Conservation (phyloP, 768 basidiomycete species). For the Rhodosporidiobolus sp. region DNA sequence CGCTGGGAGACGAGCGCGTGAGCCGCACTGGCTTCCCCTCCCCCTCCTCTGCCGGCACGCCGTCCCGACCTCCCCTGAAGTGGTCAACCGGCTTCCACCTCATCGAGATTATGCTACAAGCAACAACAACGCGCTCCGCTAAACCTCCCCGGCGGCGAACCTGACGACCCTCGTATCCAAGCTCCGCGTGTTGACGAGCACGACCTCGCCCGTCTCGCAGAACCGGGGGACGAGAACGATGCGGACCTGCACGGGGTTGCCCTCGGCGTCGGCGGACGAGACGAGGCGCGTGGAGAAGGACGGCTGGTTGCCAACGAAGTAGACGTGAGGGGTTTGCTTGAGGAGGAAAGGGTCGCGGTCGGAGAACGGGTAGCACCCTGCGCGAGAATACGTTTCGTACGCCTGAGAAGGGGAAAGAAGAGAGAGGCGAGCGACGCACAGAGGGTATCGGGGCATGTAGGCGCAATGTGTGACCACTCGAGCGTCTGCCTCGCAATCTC, state of each 20-base stretch:
- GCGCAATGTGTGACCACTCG: slow-evolving; percentile 94
- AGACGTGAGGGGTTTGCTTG: slow-evolving; percentile 78
- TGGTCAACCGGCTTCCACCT: too few species aligned
- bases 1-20: too few species aligned
- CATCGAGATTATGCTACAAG: neutral
- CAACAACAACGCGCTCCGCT: neutral
- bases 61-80: too few species aligned
- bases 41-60: too few species aligned
- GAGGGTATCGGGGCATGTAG: slow-evolving; percentile 95
- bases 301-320: slow-evolving; percentile 87
- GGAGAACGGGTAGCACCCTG: slow-evolving; percentile 90
- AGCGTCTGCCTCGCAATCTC: slow-evolving; percentile 74
- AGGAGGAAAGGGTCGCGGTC: slow-evolving; percentile 85
- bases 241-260: slow-evolving; percentile 50
- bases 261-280: slow-evolving; percentile 48
- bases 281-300: slow-evolving; percentile 73
- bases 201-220: slow-evolving; percentile 69
- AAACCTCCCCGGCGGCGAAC: slow-evolving; percentile 21
- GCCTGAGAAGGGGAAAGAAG: slow-evolving; percentile 8
- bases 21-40: too few species aligned
- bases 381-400: neutral
- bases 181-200: slow-evolving; percentile 73
- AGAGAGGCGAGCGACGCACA: slow-evolving; percentile 51
- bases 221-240: slow-evolving; percentile 80
- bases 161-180: slow-evolving; percentile 59